Percentiles rank a stretch among this genome's conserved stretches.
Conservation (phyloP, 2,329 filamentous ascomycete species). For the Diaporthe eres region DNA sequence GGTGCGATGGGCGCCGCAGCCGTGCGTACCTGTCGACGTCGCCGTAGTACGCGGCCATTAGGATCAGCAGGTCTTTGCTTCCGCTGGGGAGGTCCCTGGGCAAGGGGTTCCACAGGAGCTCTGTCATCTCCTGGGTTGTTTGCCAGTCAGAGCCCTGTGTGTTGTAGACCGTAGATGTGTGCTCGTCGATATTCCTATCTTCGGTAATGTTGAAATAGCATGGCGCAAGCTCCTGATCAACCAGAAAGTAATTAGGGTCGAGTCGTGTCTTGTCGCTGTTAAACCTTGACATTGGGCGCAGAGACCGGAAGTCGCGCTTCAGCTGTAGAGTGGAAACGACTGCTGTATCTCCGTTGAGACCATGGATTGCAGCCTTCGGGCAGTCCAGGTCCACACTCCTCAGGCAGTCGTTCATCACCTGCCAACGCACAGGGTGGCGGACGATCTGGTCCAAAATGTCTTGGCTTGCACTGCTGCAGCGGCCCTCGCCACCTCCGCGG, state of each 20-base stretch:
- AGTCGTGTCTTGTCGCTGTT: not conserved
- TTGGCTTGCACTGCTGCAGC: not conserved
- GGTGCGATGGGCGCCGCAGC: slow-evolving; percentile 45
- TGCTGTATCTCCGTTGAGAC: not conserved
- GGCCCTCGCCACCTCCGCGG: not conserved
- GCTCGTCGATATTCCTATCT: not conserved
- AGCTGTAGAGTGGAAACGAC: not conserved
- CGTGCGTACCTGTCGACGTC: slow-evolving; percentile 56
- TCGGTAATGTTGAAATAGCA: slow-evolving; percentile 12
- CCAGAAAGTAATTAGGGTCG: not conserved
- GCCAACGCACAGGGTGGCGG: not conserved
- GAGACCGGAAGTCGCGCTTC: not conserved
- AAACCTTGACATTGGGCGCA: not conserved
- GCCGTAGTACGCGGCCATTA: slow-evolving; percentile 55
- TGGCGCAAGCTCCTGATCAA: not conserved
- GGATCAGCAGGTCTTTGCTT: slow-evolving; percentile 55
- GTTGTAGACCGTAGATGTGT: not conserved
- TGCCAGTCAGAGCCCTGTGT: not conserved
- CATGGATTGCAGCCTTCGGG: not conserved
- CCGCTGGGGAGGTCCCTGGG: slow-evolving; percentile 47
- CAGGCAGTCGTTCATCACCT: not conserved
- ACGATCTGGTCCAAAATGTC: not conserved
- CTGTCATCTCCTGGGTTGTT: not conserved
- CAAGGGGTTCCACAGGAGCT: not conserved
- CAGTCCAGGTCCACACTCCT: not conserved